Evolutionary conservation across 306 rosid species (phyloP), one percentile per base, ranked within the genome.

Genomic region (Pyrus bretschneideri): DNA sequence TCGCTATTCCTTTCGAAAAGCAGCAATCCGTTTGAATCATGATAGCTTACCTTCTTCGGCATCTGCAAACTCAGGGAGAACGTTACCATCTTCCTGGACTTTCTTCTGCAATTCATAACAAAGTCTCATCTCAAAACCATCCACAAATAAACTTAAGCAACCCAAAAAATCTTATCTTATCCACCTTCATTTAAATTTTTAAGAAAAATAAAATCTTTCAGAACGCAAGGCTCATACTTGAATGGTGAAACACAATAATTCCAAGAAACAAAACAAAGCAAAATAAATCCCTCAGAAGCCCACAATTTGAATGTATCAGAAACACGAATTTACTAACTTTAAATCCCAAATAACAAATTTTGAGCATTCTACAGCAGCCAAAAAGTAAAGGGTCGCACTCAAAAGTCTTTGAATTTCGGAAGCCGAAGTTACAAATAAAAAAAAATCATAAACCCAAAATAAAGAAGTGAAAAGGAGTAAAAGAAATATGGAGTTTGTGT

Each of bases 31-130:
- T 40, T 27, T 63, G 72, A 71, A 83, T 29, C 25, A 69, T 25
- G 69, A 67, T 38, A 19, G 69, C 87, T 83, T 73, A 87, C 99
- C 86, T 87, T 92, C 97, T 13, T 92, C 93, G 0, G 73, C 97
- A 62, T 92, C 97, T 8, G 86, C 92, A 87, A 92, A 95, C 86
- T 95, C 97, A 2, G 97, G 97, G 68, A 89, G 90, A 64, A 82
- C 72, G 65, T 72, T 58, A 64, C 96, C 99, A 76, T 87, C 89
- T 81, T 86, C 94, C 59, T 78, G 88, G 77, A 83, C 81, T 60
- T 71, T 85, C 78, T 71, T 85, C 87, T 83, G 83, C 65, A 57
- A 77, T 75, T 54, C 78, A 57, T 67, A 60, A 40, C 30, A 74
- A 69, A 83, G 75, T 18, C 58, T 31, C 76, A 82, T 25, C 54